These are phyloP conservation scores for Waltergamsia citrina DNA, from an alignment of 2,329 filamentous ascomycete species.

Conservation along the genomic window DNA sequence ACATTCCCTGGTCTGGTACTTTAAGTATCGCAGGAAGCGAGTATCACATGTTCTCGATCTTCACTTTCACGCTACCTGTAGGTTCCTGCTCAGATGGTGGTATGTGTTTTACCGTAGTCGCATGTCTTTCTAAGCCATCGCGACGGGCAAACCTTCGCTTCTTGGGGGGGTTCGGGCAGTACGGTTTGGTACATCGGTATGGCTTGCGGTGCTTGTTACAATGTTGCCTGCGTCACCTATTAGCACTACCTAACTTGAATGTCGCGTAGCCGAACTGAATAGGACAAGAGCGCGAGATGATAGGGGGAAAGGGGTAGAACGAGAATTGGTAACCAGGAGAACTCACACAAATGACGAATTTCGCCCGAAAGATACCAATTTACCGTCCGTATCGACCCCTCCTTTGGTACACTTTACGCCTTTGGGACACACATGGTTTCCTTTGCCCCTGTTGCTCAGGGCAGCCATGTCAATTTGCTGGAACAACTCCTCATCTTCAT, in stretches of 20 bases:
- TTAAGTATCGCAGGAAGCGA: no score
- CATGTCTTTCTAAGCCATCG: conserved; percentile 29
- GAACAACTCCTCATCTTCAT: conserved; percentile 24
- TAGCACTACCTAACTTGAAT: background rate
- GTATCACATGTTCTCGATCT: no score
- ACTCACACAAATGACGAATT: conserved; percentile 30
- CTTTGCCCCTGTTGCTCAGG: conserved; percentile 28
- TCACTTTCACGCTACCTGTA: no score
- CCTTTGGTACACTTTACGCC: conserved; percentile 26
- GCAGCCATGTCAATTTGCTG: conserved; percentile 26
- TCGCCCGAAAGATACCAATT: conserved; percentile 27
- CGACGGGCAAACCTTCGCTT: conserved; percentile 30
- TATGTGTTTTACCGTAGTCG: conserved; percentile 1
- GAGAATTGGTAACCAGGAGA: no score
- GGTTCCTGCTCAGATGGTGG: no score
- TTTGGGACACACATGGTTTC: conserved; percentile 25
- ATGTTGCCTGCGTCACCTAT: conserved; percentile 23
- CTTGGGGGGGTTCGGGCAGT: conserved; percentile 29
- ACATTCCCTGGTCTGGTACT: no score
- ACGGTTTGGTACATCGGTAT: conserved; percentile 25
- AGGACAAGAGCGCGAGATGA: no score
- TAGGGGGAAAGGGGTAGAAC: no score
- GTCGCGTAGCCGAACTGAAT: background rate
- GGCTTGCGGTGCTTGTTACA: conserved; percentile 32
- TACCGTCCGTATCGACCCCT: conserved; percentile 26